Conservation (phyloP, 1,284 basidiomycete genomes). For the Boletus semigastroideus region DNA sequence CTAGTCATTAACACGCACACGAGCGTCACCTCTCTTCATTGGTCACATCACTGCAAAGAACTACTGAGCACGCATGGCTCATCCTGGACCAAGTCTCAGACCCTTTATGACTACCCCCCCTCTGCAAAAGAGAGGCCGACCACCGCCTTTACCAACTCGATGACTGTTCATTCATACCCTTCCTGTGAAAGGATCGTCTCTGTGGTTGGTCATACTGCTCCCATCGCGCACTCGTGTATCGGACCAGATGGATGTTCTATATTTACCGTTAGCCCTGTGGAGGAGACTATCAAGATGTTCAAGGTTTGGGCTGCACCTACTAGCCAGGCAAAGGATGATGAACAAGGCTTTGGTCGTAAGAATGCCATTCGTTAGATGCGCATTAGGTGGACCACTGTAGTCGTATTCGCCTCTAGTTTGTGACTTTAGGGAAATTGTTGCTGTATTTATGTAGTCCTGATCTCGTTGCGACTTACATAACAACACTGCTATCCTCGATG, state of each 20-base stretch:
- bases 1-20: slow-evolving; percentile 48
- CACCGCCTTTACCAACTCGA: slow-evolving; percentile 40
- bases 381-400: no score
- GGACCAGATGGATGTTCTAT: slow-evolving; percentile 39
- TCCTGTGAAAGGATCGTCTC: slow-evolving; percentile 39
- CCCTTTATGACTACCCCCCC: slow-evolving; percentile 16
- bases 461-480: neutral
- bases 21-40: slow-evolving; percentile 81
- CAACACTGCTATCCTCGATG: slow-evolving; percentile 13
- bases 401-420: slow-evolving; percentile 3
- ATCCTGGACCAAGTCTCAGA: slow-evolving; percentile 34
- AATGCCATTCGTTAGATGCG: slow-evolving; percentile 28
- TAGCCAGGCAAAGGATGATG: slow-evolving; percentile 17
- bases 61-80: slow-evolving; percentile 82
- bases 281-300: slow-evolving; percentile 40
- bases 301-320: slow-evolving; percentile 34
- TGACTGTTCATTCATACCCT: slow-evolving; percentile 58
- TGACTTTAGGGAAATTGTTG: neutral
- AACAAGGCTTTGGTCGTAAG: slow-evolving; percentile 25
- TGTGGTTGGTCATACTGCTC: slow-evolving; percentile 31
- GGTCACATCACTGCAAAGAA: slow-evolving; percentile 85
- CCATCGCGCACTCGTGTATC: slow-evolving; percentile 36
- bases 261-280: slow-evolving; percentile 41
- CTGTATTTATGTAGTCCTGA: neutral
- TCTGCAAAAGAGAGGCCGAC: slow-evolving; percentile 23